These are phyloP conservation scores for Penicillium tannophilum DNA, from an alignment of 495 filamentous ascomycete genomes.

Conservation along the genomic window DNA sequence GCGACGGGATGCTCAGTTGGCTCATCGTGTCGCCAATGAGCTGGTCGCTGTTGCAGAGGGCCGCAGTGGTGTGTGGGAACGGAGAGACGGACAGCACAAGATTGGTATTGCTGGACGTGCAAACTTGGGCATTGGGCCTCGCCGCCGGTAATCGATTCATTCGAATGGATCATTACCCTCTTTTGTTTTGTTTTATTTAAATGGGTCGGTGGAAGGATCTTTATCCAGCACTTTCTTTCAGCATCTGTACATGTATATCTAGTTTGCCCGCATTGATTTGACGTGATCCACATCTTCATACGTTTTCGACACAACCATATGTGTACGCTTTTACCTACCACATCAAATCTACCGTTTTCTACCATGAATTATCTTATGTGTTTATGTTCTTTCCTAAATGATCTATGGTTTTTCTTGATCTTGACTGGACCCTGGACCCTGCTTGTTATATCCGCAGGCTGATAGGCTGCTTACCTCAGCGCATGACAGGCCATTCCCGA, in stretches of 20 bases:
- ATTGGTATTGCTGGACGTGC: conserved; percentile 68
- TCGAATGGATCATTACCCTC: not conserved
- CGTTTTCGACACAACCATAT: not conserved
- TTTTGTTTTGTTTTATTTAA: conserved; percentile 13
- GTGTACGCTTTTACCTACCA: not conserved
- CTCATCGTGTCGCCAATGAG: conserved; percentile 82
- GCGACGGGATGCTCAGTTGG: conserved; percentile 66
- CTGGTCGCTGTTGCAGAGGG: conserved; percentile 88
- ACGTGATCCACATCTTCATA: conserved; percentile 7
- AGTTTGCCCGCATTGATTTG: conserved; percentile 13
- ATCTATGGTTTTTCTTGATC: not conserved
- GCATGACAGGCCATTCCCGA: conserved; percentile 10
- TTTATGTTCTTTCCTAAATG: not conserved
- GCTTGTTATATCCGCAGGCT: conserved; percentile 17
- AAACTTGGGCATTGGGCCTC: conserved; percentile 56
- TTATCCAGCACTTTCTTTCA: conserved; percentile 13
- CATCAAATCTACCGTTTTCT: not conserved
- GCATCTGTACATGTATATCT: conserved; percentile 21
- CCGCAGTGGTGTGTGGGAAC: conserved; percentile 78
- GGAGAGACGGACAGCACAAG: conserved; percentile 71
- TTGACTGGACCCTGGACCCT: not conserved
- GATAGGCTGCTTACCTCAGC: conserved; percentile 25
- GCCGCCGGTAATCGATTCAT: conserved; percentile 23
- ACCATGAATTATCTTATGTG: not conserved
- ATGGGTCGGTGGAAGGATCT: conserved; percentile 9